A percentile compares a stretch with the other conserved stretches of the same genome.
These are phyloP conservation scores for Neurospora sp. DNA, from an alignment of 495 filamentous ascomycete species.

Conservation along the genomic window DNA sequence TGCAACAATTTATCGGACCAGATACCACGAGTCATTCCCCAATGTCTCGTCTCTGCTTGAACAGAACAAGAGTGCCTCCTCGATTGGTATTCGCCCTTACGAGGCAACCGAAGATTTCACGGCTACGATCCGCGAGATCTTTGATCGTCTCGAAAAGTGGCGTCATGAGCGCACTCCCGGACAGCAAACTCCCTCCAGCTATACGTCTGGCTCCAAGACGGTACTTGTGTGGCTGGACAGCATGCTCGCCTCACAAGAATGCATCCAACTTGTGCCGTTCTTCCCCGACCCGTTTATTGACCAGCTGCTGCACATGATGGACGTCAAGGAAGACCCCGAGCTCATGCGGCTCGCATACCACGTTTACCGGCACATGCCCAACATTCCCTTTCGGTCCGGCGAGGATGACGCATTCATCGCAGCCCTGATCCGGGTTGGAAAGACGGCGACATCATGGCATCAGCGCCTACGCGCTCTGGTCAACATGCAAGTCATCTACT, in stretches of 20 bases:
- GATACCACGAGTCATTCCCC: slow-evolving; percentile 86
- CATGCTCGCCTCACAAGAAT: slow-evolving; percentile 83
- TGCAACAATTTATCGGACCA: slow-evolving; percentile 73
- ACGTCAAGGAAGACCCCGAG: slow-evolving; percentile 96
- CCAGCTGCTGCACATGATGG: slow-evolving; percentile 98
- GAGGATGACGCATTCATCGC: slow-evolving; percentile 76
- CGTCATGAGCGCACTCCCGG: slow-evolving; percentile 73
- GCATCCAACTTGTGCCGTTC: slow-evolving; percentile 81
- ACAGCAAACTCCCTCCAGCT: slow-evolving; percentile 85
- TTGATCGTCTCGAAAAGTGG: slow-evolving; percentile 77
- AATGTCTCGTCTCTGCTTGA: slow-evolving; percentile 66
- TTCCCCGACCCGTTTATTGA: slow-evolving; percentile 84
- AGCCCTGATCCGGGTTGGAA: slow-evolving; percentile 80
- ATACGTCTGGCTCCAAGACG: slow-evolving; percentile 93
- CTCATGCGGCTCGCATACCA: slow-evolving; percentile 91
- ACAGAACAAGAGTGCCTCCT: slow-evolving; percentile 65
- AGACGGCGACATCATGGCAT: slow-evolving; percentile 83
- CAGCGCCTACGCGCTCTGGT: slow-evolving; percentile 93
- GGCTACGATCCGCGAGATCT: slow-evolving; percentile 62
- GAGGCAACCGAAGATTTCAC: slow-evolving; percentile 63
- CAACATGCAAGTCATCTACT: slow-evolving; percentile 99
- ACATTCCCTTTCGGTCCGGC: slow-evolving; percentile 83
- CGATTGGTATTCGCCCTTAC: slow-evolving; percentile 81
- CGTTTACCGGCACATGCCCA: slow-evolving; percentile 93
- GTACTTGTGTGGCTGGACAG: slow-evolving; percentile 91